Conservation (phyloP, 1,139 yeast genomes). For the Saccharomyces hybrid region DNA sequence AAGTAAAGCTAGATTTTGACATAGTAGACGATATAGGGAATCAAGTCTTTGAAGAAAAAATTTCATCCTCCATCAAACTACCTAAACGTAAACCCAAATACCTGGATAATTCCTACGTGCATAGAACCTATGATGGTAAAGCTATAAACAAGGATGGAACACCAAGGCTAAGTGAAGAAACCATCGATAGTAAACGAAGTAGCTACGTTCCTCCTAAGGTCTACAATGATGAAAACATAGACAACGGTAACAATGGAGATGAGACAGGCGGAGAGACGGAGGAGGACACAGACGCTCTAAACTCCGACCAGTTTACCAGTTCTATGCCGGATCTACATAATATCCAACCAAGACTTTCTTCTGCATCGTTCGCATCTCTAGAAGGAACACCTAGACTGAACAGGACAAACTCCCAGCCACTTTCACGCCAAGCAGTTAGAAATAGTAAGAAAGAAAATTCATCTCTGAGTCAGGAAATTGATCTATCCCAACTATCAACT, state of each 20-base stretch:
- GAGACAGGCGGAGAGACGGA: constrained; percentile 7
- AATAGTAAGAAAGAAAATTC: not conserved
- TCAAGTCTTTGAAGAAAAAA: constrained; percentile 30
- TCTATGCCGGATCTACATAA: constrained; percentile 36
- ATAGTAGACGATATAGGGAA: constrained; percentile 41
- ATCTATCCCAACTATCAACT: constrained; percentile 35
- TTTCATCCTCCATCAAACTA: constrained; percentile 28
- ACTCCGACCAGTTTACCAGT: constrained; percentile 22
- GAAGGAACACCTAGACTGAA: constrained; percentile 7
- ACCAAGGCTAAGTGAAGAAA: not conserved
- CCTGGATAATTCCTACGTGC: constrained; percentile 35
- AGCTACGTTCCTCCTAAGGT: not conserved
- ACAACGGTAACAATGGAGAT: constrained; percentile 2
- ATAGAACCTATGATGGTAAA: constrained; percentile 19
- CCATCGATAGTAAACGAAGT: not conserved
- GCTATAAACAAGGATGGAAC: not conserved
- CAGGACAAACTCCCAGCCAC: constrained; percentile 11
- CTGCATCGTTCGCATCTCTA: constrained; percentile 14
- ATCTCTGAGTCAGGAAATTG: constrained; percentile 13
- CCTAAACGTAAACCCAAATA: constrained; percentile 34
- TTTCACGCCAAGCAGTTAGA: constrained; percentile 1
- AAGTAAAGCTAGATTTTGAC: constrained; percentile 36
- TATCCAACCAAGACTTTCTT: constrained; percentile 12
- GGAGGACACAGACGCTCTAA: constrained; percentile 4
- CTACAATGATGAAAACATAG: constrained; percentile 1